phyloP scores from a whole-genome alignment of 495 filamentous ascomycete genomes.

The Daldinia childiae region DNA sequence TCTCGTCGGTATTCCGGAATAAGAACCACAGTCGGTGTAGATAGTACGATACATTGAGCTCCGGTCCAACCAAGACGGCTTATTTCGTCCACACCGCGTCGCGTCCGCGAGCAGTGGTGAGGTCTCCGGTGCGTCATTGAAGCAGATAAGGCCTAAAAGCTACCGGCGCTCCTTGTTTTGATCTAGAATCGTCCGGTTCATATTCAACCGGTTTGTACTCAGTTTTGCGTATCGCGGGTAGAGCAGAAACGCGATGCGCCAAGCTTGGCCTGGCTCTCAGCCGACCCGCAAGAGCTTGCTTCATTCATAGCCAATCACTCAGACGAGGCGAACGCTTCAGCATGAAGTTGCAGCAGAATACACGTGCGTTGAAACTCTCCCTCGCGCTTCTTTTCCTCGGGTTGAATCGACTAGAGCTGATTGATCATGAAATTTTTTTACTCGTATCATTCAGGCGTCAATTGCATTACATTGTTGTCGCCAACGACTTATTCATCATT shows the following conservation, averaged over 20 bases:
- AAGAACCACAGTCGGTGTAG: conserved; percentile 40
- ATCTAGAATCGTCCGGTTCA: conserved; percentile 30
- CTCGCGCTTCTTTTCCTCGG: conserved; percentile 28
- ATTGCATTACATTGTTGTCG: conserved; percentile 30
- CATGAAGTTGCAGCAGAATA: conserved; percentile 32
- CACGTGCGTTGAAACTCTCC: conserved; percentile 39
- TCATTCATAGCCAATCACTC: conserved; percentile 39
- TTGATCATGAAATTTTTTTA: conserved; percentile 33
- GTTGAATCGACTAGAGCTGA: conserved; percentile 38
- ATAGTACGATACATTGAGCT: conserved; percentile 36
- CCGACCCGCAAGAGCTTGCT: conserved; percentile 40
- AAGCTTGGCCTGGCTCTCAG: conserved; percentile 41
- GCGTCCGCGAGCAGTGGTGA: conserved; percentile 30
- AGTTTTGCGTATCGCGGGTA: conserved; percentile 43
- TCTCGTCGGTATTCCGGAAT: conserved; percentile 39
- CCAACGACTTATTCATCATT: conserved; percentile 27
- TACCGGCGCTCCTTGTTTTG: conserved; percentile 32
- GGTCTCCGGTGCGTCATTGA: conserved; percentile 35
- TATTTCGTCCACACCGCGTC: conserved; percentile 43
- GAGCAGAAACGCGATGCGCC: conserved; percentile 39
- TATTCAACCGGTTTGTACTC: conserved; percentile 15
- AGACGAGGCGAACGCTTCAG: conserved; percentile 35
- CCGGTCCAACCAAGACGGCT: conserved; percentile 33
- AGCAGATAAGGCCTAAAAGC: conserved; percentile 29
- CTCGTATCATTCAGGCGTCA: conserved; percentile 43